Evolutionary conservation across 1,139 yeast genomes (phyloP), one percentile per base, ranked within the genome.

Genomic region (Arxiozyma telluris): DNA sequence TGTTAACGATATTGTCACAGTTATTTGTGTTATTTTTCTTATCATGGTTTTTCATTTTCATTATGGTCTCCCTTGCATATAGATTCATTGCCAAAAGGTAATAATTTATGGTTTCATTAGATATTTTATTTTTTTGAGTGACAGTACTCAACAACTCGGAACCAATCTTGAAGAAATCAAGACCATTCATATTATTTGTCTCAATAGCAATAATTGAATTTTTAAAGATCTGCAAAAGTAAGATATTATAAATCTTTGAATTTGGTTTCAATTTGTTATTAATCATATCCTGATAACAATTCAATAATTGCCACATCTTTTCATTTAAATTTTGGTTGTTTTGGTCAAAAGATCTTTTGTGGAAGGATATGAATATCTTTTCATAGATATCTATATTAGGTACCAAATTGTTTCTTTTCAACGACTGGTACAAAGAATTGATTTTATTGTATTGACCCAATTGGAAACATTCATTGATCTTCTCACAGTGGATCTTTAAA

Each of bases 241-340:
- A 79, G 1, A 78, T 64, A 58, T 78, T 73, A 65, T 78, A 84
- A 6, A 87, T 83, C 38, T 73, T 73, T 44, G 64, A 61, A 44
- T 76, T 73, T 22, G 93, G 93, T 61, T 80, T 82, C 44, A 81
- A 58, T 54, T 70, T 73, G 55, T 74, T 73, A 34, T 74, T 63
- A 27, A 85, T 73, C 61, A 84, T 70, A 62, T 84, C 90, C 53
- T 84, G 87, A 65, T 85, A 85, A 44, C 84, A 81, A 18, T 82
- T 83, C 58, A 85, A 71, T 56, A 85, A 66, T 53, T 76, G 80
- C 3, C 87, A 84, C 62, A 84, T 73, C 61, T 73, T 74, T 49
- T 74, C 75, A 58, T 77, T 80, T 8, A 73, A 58, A 22, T 76
- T 66, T 57, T 73, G 75, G 27, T 76, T 66, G 58, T 74, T 76